phyloP scores from a whole-genome alignment of 805 yeast genomes.

The Kluyveromyces wickerhamii region DNA sequence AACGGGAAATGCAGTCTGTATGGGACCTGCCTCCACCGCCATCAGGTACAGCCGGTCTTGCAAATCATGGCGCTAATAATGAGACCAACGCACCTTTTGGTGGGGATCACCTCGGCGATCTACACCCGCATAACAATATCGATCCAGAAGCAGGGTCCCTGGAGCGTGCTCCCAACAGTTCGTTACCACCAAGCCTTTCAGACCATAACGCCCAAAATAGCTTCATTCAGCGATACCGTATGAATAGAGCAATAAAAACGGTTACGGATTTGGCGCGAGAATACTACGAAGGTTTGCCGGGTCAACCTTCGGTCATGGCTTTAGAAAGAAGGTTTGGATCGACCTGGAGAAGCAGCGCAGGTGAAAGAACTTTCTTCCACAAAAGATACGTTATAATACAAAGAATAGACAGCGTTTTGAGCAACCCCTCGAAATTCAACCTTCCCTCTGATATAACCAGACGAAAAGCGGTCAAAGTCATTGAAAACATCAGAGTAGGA shows the following conservation, averaged over 20 bases:
- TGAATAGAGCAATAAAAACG: constrained; percentile 21
- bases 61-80: no score
- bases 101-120: no score
- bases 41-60: no score
- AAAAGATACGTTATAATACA: constrained; percentile 24
- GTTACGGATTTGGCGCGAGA: constrained; percentile 24
- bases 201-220: background rate
- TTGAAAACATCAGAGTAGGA: constrained; percentile 26
- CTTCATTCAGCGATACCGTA: constrained; percentile 11
- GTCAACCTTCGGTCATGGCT: constrained; percentile 21
- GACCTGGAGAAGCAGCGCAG: constrained; percentile 22
- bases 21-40: constrained; percentile 1
- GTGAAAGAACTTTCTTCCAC: constrained; percentile 24
- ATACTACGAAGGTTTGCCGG: constrained; percentile 24
- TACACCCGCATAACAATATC: no score
- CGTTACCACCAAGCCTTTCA: no score
- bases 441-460: constrained; percentile 14
- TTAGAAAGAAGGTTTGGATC: constrained; percentile 25
- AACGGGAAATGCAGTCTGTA: constrained; percentile 1
- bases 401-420: constrained; percentile 16
- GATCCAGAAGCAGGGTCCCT: no score
- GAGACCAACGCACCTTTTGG: no score
- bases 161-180: no score
- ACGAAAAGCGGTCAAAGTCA: constrained; percentile 18
- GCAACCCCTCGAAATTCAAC: constrained; percentile 17